Evolutionary conservation across 371 early-diverging fungal genomes (phyloP), one percentile per base, ranked within the genome.

Genomic region (Phascolomyces articulosus): DNA sequence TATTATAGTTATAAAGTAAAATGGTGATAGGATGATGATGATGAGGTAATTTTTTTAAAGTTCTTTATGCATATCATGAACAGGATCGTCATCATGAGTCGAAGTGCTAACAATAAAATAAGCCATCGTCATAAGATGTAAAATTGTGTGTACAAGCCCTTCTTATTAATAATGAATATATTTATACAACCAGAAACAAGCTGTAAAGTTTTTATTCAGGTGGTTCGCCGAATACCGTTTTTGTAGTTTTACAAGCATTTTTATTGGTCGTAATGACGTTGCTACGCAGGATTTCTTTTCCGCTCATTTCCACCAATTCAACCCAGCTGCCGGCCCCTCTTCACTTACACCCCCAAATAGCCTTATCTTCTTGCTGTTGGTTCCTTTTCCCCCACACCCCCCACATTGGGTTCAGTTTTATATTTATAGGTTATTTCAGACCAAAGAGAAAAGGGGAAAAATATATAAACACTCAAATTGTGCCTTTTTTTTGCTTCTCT

Each of bases 201-300:
- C n/a, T n/a, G n/a, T n/a, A n/a, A n/a, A n/a, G n/a, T n/a, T n/a
- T 51, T 15, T 51, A 7, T 51, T 51, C 23, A 20, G 21, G 21
- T 51, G 51, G 23, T 23, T 6, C 4, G n/a, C n/a, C n/a, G 6
- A 11, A 51, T 18, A 18, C 51, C 51, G 7, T 23, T 23, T 51
- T 51, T 51, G 51, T 51, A 51, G 11, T 7, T 23, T 10, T 13
- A 7, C 6, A 24, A 23, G 51, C 51, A 51, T 51, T 51, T 3
- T n/a, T 24, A 51, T 51, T 51, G 51, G 51, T 51, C 6, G 7
- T 4, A 20, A 51, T 51, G 51, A 51, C 51, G 51, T 51, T 24
- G 51, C 51, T 51, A n/a, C 51, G 51, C 51, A 51, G 51, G 24
- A 51, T 2, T 24, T n/a, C 23, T 51, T 51, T 51, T 51, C 51